Percentiles rank a stretch among this genome's conserved stretches.
These are phyloP conservation scores for Chaetomidium leptoderma DNA, from an alignment of 495 filamentous ascomycete species.

Conservation along the genomic window DNA sequence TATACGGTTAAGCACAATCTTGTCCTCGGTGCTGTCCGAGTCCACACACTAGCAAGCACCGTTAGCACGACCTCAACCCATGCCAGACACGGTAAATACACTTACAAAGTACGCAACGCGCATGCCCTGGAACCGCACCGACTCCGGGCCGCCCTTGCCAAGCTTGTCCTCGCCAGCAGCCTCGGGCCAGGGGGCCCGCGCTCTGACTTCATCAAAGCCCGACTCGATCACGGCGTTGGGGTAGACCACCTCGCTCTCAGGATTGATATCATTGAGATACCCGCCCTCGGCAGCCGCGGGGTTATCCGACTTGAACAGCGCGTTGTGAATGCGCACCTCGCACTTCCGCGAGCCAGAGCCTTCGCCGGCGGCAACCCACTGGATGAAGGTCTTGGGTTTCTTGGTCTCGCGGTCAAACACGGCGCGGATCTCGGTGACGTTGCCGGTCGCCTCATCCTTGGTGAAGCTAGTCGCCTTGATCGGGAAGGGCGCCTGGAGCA, in stretches of 20 bases:
- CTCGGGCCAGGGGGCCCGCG: constrained; percentile 77
- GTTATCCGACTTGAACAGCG: constrained; percentile 81
- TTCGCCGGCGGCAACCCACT: constrained; percentile 69
- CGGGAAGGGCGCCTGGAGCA: constrained; percentile 77
- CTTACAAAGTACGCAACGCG: constrained; percentile 78
- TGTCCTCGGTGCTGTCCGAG: constrained; percentile 68
- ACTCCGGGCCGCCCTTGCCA: constrained; percentile 59
- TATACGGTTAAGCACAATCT: constrained; percentile 84
- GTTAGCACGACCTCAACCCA: constrained; percentile 17
- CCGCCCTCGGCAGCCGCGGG: constrained; percentile 68
- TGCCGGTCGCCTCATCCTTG: constrained; percentile 64
- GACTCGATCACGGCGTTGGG: constrained; percentile 75
- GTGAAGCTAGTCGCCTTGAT: constrained; percentile 74
- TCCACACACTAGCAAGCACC: constrained; percentile 54
- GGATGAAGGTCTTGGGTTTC: constrained; percentile 87
- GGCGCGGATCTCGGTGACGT: constrained; percentile 65
- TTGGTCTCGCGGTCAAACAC: constrained; percentile 62
- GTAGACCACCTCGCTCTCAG: constrained; percentile 74
- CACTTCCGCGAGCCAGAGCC: constrained; percentile 62
- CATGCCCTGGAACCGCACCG: constrained; percentile 88
- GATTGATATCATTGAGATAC: constrained; percentile 80
- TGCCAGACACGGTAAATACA: neutral
- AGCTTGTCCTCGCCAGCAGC: constrained; percentile 59
- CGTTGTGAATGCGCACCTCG: constrained; percentile 76
- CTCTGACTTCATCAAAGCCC: constrained; percentile 74